These are phyloP conservation scores for Phanerochaete sordida DNA, from an alignment of 768 basidiomycete species.

Conservation along the genomic window DNA sequence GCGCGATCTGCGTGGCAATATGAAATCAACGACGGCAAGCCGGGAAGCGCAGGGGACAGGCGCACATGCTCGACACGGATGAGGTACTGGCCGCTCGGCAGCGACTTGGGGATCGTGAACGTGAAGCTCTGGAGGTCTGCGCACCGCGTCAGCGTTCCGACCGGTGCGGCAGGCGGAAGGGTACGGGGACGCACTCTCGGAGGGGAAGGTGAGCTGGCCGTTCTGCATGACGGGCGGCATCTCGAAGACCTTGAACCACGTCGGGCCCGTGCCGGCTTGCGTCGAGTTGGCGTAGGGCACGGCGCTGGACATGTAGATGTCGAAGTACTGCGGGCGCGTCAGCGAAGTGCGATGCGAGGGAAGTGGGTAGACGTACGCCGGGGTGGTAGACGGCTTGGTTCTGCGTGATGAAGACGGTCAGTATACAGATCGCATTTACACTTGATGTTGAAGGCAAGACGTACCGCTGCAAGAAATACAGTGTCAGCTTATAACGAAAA, in stretches of 20 bases:
- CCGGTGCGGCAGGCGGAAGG: not conserved
- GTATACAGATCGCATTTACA: too few species aligned
- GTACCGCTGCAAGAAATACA: slow-evolving; percentile 3
- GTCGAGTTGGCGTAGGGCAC: slow-evolving; percentile 21
- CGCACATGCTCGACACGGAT: slow-evolving; percentile 27
- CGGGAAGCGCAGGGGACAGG: not conserved
- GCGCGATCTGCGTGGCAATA: slow-evolving; percentile 15
- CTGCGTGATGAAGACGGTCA: not conserved
- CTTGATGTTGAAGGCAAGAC: too few species aligned
- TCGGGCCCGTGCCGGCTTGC: slow-evolving; percentile 35
- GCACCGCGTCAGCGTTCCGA: not conserved
- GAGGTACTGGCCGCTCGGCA: slow-evolving; percentile 31
- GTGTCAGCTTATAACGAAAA: not conserved
- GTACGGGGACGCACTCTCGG: slow-evolving; percentile 15
- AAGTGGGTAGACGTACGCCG: slow-evolving; percentile 10
- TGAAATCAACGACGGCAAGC: not conserved
- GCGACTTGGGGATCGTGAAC: slow-evolving; percentile 26
- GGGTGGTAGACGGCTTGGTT: slow-evolving; percentile 22
- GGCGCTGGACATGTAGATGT: slow-evolving; percentile 29
- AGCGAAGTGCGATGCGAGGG: not conserved
- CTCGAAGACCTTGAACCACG: slow-evolving; percentile 45
- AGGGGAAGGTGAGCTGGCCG: slow-evolving; percentile 24
- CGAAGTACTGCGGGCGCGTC: slow-evolving; percentile 17
- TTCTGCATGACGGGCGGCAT: slow-evolving; percentile 20
- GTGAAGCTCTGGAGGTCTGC: slow-evolving; percentile 19